Percentiles rank a stretch among this genome's conserved stretches.
phyloP scores from a whole-genome alignment of 2,329 filamentous ascomycete species.

The Cordyceps fumosorosea region DNA sequence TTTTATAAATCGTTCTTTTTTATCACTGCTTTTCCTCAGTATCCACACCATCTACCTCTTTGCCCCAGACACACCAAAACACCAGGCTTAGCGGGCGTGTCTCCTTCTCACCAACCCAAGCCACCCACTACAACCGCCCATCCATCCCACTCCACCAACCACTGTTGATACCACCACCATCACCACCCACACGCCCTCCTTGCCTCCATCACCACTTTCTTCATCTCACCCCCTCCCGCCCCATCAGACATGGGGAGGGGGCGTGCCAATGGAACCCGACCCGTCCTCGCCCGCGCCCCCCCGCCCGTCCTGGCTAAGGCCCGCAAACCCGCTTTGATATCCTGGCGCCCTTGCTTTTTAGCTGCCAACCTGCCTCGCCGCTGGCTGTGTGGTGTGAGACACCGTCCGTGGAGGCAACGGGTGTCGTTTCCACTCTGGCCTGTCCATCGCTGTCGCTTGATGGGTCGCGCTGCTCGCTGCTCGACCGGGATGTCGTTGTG shows the following conservation, averaged over 20 bases:
- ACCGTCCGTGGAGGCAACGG: conserved; percentile 7
- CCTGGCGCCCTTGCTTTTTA: neutral
- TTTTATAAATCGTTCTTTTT: neutral
- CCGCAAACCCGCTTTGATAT: conserved; percentile 12
- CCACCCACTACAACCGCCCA: neutral
- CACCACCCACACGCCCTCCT: conserved; percentile 1
- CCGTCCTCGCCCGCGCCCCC: conserved; percentile 11
- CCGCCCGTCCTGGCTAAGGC: conserved; percentile 4
- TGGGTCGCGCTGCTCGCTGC: conserved; percentile 1
- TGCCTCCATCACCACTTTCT: neutral
- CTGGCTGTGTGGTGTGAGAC: conserved; percentile 9
- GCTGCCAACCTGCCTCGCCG: neutral
- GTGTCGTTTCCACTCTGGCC: conserved; percentile 12
- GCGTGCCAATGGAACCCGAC: conserved; percentile 12
- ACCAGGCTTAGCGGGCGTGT: conserved; percentile 7
- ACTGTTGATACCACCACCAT: neutral
- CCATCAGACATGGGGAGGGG: neutral
- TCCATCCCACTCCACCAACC: neutral
- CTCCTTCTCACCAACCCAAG: neutral
- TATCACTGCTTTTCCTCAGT: neutral
- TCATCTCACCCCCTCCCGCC: neutral
- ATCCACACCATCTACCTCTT: conserved; percentile 2
- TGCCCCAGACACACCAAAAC: conserved; percentile 11
- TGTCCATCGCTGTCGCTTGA: conserved; percentile 13
- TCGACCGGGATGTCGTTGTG: conserved; percentile 7